phyloP scores from a whole-genome alignment of 306 rosid species.

The Mimosa pudica region DNA sequence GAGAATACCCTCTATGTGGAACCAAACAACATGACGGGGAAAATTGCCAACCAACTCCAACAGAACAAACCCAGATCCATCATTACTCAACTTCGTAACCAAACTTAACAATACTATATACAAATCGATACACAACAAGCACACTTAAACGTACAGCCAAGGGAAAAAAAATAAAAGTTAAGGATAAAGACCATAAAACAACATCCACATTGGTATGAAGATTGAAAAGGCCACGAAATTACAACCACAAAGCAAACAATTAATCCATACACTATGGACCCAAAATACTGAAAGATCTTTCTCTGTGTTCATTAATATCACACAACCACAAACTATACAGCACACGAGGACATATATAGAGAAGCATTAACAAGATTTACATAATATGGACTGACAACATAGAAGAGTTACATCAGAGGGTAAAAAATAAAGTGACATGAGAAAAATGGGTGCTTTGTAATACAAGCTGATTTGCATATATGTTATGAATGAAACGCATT shows the following conservation, averaged over 20 bases:
- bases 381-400: conserved; percentile 44
- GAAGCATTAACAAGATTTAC: conserved; percentile 27
- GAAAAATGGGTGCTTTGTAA: conserved; percentile 56
- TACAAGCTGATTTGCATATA: conserved; percentile 48
- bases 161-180: conserved; percentile 32
- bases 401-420: conserved; percentile 44
- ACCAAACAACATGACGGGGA: conserved; percentile 13
- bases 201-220: conserved; percentile 31
- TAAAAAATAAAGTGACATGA: conserved; percentile 51
- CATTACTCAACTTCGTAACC: conserved; percentile 21
- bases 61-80: conserved; percentile 51
- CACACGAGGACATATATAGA: conserved; percentile 34
- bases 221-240: conserved; percentile 36
- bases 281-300: conserved; percentile 32
- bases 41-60: conserved; percentile 32
- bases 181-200: conserved; percentile 24
- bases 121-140: conserved; percentile 24
- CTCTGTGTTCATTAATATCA: conserved; percentile 27
- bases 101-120: conserved; percentile 24
- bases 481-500: conserved; percentile 31
- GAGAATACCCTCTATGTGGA: conserved; percentile 17
- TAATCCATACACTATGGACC: conserved; percentile 40
- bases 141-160: conserved; percentile 25
- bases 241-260: conserved; percentile 30
- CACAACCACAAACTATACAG: conserved; percentile 24